phyloP scores from a whole-genome alignment of 805 yeast genomes.

The Nakazawaea populi region DNA sequence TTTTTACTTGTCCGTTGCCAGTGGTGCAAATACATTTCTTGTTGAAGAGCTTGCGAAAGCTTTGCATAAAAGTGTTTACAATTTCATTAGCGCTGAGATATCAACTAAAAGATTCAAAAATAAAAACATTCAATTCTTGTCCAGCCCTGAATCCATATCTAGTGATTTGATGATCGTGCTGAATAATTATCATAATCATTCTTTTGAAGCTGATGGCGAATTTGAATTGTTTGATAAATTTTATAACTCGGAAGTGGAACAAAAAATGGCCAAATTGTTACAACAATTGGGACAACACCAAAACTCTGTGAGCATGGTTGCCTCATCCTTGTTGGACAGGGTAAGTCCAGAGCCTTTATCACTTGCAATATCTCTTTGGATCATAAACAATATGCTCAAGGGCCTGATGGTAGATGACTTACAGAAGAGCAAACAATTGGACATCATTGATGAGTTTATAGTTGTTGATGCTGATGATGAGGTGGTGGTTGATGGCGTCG shows the following conservation, averaged over 20 bases:
- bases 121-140: conserved; percentile 1
- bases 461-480: conserved; percentile 19
- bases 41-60: background rate
- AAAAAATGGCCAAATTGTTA: conserved; percentile 11
- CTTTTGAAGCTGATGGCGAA: conserved; percentile 4
- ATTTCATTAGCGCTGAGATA: conserved; percentile 1
- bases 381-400: conserved; percentile 25
- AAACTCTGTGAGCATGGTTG: background rate
- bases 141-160: conserved; percentile 12
- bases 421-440: background rate
- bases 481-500: conserved; percentile 8
- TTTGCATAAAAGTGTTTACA: background rate
- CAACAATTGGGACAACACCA: background rate
- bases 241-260: conserved; percentile 19
- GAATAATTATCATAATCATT: conserved; percentile 13
- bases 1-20: background rate
- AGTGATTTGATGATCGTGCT: conserved; percentile 18
- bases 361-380: conserved; percentile 30
- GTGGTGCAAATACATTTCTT: background rate
- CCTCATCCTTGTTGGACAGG: background rate
- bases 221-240: conserved; percentile 15
- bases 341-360: conserved; percentile 8
- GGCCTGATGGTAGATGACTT: conserved; percentile 11
- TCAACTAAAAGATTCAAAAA: conserved; percentile 4
- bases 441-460: conserved; percentile 19